Evolutionary conservation across 2,329 filamentous ascomycete species (phyloP).

Genomic region (Trichoderma semiorbis): DNA sequence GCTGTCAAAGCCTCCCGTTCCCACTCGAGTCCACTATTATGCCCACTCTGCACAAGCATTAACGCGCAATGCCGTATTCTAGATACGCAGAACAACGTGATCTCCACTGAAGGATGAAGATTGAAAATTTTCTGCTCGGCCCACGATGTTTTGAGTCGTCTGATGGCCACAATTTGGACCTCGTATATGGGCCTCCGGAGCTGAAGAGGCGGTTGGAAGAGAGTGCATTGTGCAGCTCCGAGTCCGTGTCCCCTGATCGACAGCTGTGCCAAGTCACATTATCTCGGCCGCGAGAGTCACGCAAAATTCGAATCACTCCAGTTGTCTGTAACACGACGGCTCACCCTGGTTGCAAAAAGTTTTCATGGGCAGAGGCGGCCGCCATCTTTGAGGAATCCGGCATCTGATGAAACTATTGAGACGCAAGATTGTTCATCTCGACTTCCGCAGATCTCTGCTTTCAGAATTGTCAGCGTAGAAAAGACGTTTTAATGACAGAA

Average conservation of each 20-base stretch:
- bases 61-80: background rate
- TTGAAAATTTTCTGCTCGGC: conserved; percentile 9
- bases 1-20: conserved; percentile 10
- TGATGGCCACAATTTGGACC: background rate
- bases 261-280: background rate
- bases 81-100: background rate
- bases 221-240: background rate
- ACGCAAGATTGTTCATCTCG: background rate
- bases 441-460: background rate
- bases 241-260: background rate
- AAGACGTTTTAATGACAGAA: background rate
- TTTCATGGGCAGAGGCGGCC: background rate
- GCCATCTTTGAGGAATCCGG: background rate
- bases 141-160: conserved; percentile 2
- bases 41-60: background rate
- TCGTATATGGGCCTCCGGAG: background rate
- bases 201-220: background rate
- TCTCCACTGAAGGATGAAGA: background rate
- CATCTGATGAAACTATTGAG: background rate
- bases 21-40: conserved; percentile 1
- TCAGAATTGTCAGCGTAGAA: background rate
- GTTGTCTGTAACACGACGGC: background rate
- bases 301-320: background rate
- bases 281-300: background rate
- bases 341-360: background rate